Percentiles rank a stretch among this genome's conserved stretches.
These are phyloP conservation scores for Microbotryum saponariae DNA, from an alignment of 1,284 basidiomycete species.

Conservation along the genomic window DNA sequence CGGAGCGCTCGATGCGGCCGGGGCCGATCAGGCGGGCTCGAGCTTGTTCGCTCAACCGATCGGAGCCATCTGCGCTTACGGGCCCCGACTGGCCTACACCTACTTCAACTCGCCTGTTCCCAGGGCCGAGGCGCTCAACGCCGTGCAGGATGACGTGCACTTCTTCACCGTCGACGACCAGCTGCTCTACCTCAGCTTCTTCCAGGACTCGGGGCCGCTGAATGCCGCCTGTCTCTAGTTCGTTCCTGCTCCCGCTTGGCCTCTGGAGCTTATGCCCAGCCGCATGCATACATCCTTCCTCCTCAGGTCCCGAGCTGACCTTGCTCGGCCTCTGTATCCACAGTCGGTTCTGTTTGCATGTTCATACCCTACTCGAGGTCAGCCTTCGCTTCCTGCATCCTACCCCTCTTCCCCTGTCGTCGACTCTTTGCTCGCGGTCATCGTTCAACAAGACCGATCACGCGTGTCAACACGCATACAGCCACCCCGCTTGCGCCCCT, in stretches of 20 bases:
- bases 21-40: background rate
- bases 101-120: slow-evolving; percentile 32
- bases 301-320: background rate
- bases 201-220: slow-evolving; percentile 87
- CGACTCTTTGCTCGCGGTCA: background rate
- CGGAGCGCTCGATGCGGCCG: background rate
- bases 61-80: slow-evolving; percentile 29
- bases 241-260: background rate
- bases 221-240: slow-evolving; percentile 80
- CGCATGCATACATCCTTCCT: background rate
- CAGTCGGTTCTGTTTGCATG: slow-evolving; percentile 72
- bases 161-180: slow-evolving; percentile 72
- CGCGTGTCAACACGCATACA: background rate
- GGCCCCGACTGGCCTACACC: slow-evolving; percentile 31
- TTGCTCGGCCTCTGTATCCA: background rate
- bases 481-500: background rate
- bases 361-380: slow-evolving; percentile 80
- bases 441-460: background rate
- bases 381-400: slow-evolving; percentile 23
- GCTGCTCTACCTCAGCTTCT: slow-evolving; percentile 87
- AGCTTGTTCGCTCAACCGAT: background rate
- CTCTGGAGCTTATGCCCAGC: background rate
- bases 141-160: slow-evolving; percentile 10
- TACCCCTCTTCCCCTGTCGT: slow-evolving; percentile 9
- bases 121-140: slow-evolving; percentile 21